Conservation (phyloP, 768 basidiomycete genomes). For the Termitomyces eurrhizus region DNA sequence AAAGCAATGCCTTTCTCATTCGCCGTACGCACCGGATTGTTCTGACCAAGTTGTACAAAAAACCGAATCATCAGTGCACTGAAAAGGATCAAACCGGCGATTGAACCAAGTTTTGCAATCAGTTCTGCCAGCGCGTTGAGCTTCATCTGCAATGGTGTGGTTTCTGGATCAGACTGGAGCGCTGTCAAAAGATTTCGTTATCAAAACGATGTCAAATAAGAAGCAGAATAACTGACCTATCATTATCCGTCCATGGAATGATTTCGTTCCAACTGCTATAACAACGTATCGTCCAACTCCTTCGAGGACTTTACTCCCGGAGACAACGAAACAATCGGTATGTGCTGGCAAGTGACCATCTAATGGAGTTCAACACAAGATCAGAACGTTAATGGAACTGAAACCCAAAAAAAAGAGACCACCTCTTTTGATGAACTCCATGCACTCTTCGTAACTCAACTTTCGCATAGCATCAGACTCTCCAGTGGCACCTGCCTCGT, state of each 20-base stretch:
- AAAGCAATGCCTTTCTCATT: conserved; percentile 87
- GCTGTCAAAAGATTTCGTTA: conserved; percentile 43
- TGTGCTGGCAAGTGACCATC: conserved; percentile 43
- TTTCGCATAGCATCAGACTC: conserved; percentile 97
- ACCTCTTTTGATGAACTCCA: conserved; percentile 39
- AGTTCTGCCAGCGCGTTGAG: conserved; percentile 91
- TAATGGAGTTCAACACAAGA: not conserved
- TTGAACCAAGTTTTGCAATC: conserved; percentile 87
- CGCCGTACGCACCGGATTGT: conserved; percentile 56
- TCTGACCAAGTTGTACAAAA: conserved; percentile 79
- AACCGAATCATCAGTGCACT: conserved; percentile 86
- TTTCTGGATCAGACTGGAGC: conserved; percentile 79
- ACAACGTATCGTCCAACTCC: conserved; percentile 93
- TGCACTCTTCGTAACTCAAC: conserved; percentile 68
- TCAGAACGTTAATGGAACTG: not conserved
- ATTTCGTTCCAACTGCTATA: conserved; percentile 87
- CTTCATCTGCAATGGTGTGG: conserved; percentile 92
- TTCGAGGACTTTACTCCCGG: conserved; percentile 90
- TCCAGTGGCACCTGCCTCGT: conserved; percentile 95
- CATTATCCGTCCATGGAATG: conserved; percentile 97
- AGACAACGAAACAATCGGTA: conserved; percentile 88
- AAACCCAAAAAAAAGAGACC: not conserved
- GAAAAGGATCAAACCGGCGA: conserved; percentile 82
- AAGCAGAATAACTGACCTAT: conserved; percentile 58
- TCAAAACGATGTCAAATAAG: not conserved